Conservation (phyloP, 306 rosid genomes). For the Cucumis hystrix region DNA sequence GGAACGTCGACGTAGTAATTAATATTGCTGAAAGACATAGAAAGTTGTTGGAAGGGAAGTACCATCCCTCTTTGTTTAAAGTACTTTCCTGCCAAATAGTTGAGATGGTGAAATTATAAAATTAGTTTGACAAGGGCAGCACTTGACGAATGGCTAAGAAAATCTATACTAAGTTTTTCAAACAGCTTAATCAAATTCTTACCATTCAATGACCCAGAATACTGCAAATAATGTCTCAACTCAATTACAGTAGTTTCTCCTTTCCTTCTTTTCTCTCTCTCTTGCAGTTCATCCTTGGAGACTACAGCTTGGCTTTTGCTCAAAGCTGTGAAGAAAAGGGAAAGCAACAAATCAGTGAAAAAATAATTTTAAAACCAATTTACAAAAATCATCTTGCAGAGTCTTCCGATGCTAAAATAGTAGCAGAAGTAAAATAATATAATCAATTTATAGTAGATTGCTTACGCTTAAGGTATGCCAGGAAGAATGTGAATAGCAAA, state of each 20-base stretch:
- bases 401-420: slow-evolving; percentile 2
- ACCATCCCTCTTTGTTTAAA: slow-evolving; percentile 93
- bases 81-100: slow-evolving; percentile 49
- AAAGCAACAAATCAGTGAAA: neutral
- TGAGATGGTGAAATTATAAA: slow-evolving; percentile 4
- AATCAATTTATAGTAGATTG: slow-evolving; percentile 8
- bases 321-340: slow-evolving; percentile 38
- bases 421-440: slow-evolving; percentile 8
- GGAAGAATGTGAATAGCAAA: slow-evolving; percentile 62
- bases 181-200: slow-evolving; percentile 13
- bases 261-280: slow-evolving; percentile 71
- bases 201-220: slow-evolving; percentile 75
- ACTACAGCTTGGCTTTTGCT: slow-evolving; percentile 87
- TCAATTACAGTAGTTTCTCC: slow-evolving; percentile 63
- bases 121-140: neutral
- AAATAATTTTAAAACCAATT: neutral
- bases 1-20: slow-evolving; percentile 92
- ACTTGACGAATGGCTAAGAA: neutral
- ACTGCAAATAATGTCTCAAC: slow-evolving; percentile 82
- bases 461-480: slow-evolving; percentile 95
- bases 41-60: slow-evolving; percentile 94
- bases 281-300: slow-evolving; percentile 76
- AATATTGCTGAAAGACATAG: slow-evolving; percentile 85
- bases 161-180: neutral
- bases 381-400: slow-evolving; percentile 3